Percentiles rank a stretch among this genome's conserved stretches.
Conservation (phyloP, 2,329 filamentous ascomycete genomes). For the Neopestalotiopsis sp. region DNA sequence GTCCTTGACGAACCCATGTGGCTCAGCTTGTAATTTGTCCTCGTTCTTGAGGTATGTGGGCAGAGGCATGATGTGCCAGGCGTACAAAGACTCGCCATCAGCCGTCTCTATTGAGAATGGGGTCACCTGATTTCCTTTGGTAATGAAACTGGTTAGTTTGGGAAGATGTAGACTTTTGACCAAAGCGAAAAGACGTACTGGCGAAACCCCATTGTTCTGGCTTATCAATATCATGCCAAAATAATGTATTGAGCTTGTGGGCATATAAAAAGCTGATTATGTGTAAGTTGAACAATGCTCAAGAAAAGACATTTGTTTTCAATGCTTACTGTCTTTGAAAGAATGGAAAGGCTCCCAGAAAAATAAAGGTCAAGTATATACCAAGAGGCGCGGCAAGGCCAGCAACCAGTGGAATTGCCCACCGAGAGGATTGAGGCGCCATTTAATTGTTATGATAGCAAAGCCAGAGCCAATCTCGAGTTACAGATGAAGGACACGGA, state of each 20-base stretch:
- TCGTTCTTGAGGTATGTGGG: constrained; percentile 78
- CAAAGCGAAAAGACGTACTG: constrained; percentile 55
- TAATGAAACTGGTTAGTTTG: constrained; percentile 10
- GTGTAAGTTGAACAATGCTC: constrained; percentile 5
- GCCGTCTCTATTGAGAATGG: constrained; percentile 79
- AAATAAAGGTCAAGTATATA: constrained; percentile 71
- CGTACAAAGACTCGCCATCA: constrained; percentile 80
- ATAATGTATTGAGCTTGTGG: constrained; percentile 76
- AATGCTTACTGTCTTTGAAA: constrained; percentile 79
- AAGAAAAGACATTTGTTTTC: not conserved
- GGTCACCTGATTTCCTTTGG: constrained; percentile 80
- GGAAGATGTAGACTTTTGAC: not conserved
- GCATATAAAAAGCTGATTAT: constrained; percentile 77
- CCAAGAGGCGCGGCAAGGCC: constrained; percentile 63
- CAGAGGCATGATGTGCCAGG: constrained; percentile 88
- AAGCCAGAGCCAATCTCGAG: not conserved
- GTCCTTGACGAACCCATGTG: constrained; percentile 54
- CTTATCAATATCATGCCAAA: constrained; percentile 74
- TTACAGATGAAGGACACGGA: not conserved
- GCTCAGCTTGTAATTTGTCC: constrained; percentile 58
- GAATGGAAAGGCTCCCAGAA: constrained; percentile 67
- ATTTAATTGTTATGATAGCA: constrained; percentile 24
- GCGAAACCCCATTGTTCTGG: constrained; percentile 88
- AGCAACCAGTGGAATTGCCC: constrained; percentile 48
- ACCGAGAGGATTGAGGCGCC: constrained; percentile 34